A percentile compares a stretch with the other conserved stretches of the same genome.
phyloP scores from a whole-genome alignment of 306 rosid species.

The Hippophae rhamnoides region DNA sequence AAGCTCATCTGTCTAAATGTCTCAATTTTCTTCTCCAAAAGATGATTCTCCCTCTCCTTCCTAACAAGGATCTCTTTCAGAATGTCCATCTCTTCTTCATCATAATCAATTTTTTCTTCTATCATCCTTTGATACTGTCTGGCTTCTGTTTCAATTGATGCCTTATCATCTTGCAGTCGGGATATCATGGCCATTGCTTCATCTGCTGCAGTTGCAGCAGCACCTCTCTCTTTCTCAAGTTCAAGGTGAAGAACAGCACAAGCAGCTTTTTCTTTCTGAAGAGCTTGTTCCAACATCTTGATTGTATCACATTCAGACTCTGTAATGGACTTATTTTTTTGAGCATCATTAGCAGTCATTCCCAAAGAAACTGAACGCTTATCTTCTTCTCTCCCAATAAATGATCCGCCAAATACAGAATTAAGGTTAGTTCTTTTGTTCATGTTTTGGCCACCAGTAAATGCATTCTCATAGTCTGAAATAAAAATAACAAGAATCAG shows the following conservation, averaged over 20 bases:
- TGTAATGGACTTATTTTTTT: constrained; percentile 21
- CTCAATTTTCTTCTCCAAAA: constrained; percentile 67
- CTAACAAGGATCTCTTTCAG: constrained; percentile 74
- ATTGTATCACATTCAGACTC: constrained; percentile 33
- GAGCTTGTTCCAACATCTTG: constrained; percentile 46
- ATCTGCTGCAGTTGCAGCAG: constrained; percentile 85
- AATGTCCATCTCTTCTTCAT: constrained; percentile 77
- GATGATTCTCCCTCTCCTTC: constrained; percentile 69
- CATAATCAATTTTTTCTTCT: constrained; percentile 70
- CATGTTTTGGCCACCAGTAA: constrained; percentile 20
- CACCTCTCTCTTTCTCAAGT: constrained; percentile 94
- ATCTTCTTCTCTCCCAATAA: constrained; percentile 31
- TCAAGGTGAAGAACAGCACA: constrained; percentile 59
- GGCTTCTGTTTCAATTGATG: constrained; percentile 59
- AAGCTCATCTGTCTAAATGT: constrained; percentile 43
- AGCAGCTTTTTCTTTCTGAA: constrained; percentile 59
- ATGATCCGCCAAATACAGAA: constrained; percentile 37
- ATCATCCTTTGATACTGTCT: constrained; percentile 65
- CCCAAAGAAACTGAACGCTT: constrained; percentile 27
- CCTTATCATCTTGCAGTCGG: constrained; percentile 77
- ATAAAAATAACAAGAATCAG: constrained; percentile 8
- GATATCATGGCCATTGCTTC: constrained; percentile 95
- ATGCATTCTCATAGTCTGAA: constrained; percentile 34
- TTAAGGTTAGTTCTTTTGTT: constrained; percentile 31
- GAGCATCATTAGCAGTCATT: constrained; percentile 7